Evolutionary conservation across 495 filamentous ascomycete genomes (phyloP).

Genomic region (Cudoniella acicularis): DNA sequence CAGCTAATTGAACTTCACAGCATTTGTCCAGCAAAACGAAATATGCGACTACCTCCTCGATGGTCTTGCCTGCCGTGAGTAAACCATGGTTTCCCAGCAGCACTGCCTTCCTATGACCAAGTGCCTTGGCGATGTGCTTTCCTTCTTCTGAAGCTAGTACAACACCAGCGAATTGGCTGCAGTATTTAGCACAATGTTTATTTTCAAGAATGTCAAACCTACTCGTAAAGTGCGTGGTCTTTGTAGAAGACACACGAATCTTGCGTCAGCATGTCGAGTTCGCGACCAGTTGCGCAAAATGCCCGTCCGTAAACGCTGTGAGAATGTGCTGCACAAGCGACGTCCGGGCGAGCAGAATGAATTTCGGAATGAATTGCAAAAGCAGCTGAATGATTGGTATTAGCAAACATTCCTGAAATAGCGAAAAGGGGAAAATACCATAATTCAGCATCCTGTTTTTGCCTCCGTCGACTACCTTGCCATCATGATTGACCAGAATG

Average conservation of each 20-base stretch:
- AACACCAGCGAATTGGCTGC: constrained; percentile 61
- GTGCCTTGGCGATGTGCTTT: constrained; percentile 53
- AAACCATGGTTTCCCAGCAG: constrained; percentile 63
- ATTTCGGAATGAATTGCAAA: constrained; percentile 62
- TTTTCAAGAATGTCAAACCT: neutral
- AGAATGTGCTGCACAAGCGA: constrained; percentile 65
- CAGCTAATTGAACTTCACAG: constrained; percentile 69
- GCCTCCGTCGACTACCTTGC: constrained; percentile 64
- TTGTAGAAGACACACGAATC: constrained; percentile 66
- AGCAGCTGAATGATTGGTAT: constrained; percentile 35
- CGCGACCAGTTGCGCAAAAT: constrained; percentile 61
- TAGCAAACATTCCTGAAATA: no score
- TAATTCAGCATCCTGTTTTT: constrained; percentile 14
- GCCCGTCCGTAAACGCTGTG: constrained; percentile 66
- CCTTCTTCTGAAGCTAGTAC: constrained; percentile 69
- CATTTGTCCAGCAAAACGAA: constrained; percentile 68
- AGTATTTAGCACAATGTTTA: neutral
- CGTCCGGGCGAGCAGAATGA: constrained; percentile 65
- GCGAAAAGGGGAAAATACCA: constrained; percentile 28
- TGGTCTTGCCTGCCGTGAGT: constrained; percentile 44
- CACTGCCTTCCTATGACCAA: constrained; percentile 65
- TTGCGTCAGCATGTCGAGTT: constrained; percentile 67
- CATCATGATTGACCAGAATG: constrained; percentile 62
- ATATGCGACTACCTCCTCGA: constrained; percentile 65
- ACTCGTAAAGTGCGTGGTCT: constrained; percentile 16